Evolutionary conservation across 257 asterid genomes (phyloP).

Genomic region (Osmanthus fragrans): DNA sequence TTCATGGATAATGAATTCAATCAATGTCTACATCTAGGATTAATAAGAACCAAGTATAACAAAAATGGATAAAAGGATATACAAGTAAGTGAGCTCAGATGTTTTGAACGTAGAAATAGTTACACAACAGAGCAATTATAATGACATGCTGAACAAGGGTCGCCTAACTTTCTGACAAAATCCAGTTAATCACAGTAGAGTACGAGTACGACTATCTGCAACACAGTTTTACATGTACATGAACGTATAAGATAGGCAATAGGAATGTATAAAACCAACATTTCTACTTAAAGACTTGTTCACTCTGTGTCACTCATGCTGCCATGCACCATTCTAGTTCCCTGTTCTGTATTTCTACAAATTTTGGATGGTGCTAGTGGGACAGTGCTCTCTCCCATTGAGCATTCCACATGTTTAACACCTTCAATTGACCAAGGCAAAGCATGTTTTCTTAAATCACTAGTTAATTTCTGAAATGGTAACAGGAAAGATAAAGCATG

Average conservation of each 20-base stretch:
- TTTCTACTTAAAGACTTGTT: not conserved
- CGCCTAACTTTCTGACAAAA: not conserved
- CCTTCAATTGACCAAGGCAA: not conserved
- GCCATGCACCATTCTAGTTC: not conserved
- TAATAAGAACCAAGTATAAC: not conserved
- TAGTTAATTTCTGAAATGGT: not conserved
- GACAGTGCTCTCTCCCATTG: not conserved
- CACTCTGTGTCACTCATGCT: not conserved
- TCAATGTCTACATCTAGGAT: not conserved
- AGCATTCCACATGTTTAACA: not conserved
- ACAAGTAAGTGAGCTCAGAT: not conserved
- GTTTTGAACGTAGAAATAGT: not conserved
- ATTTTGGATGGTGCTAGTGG: not conserved
- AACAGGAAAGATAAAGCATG: not conserved
- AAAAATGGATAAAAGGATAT: not conserved
- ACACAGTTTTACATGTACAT: not conserved
- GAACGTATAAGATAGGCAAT: not conserved
- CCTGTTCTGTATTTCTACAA: not conserved
- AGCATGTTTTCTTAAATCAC: not conserved
- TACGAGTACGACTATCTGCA: not conserved
- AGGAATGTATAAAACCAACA: not conserved
- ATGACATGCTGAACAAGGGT: not conserved
- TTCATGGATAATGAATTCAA: not conserved
- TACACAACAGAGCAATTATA: not conserved
- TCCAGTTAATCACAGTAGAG: not conserved